Base-by-base conservation (phyloP, 2,329 filamentous ascomycete species). In the Sporothrix dimorphospora region DNA sequence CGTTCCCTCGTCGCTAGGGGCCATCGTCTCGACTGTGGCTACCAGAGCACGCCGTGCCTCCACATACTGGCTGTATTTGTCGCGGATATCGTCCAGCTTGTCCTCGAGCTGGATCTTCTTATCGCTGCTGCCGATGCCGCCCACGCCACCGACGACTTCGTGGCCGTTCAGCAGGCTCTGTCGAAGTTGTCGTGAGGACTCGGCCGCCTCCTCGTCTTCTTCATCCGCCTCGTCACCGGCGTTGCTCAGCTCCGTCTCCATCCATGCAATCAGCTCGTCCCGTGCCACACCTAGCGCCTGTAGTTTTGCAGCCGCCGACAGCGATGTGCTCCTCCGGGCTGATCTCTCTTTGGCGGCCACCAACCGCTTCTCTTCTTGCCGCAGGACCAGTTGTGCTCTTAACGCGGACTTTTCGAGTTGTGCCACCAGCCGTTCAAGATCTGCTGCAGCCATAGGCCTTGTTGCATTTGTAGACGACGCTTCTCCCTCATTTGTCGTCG, bases 251-350 rank as follows among this genome's bases (percentile, higher is more conserved):
- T 91, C 90, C 5, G 81, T 81, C 78, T 91, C 89, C 72, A 91
- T 90, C 89, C 89, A 91, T 72, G 80, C 83, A 72, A 91, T 91
- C 68, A 91, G 83, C 74, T 88, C 87, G 69, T 86, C 85, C 19
- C 90, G 84, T 12, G 89, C 87, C 8, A 81, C 81, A 55, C 83
- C 84, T 11, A 91, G 80, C 16, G 89, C 89, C 65, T 84, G 81
- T 2, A 89, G 75, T 74, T 85, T 87, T 19, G 81, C 79, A 75
- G 16, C 80, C 78, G 12, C 78, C 21, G 65, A n/a, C 5, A 12
- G 45, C 3, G 72, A 21, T 19, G 72, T 34, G 27, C 6, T 21
- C 6, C 38, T 19, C 8, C 21, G 82, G 79, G 6, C 80, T 79
- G 55, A 79, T 79, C 66, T 81, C 16, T 68, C 78, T 73, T 81